Base-by-base conservation (phyloP, 192 early-diverging fungal species). In the Linnemannia zychae region DNA sequence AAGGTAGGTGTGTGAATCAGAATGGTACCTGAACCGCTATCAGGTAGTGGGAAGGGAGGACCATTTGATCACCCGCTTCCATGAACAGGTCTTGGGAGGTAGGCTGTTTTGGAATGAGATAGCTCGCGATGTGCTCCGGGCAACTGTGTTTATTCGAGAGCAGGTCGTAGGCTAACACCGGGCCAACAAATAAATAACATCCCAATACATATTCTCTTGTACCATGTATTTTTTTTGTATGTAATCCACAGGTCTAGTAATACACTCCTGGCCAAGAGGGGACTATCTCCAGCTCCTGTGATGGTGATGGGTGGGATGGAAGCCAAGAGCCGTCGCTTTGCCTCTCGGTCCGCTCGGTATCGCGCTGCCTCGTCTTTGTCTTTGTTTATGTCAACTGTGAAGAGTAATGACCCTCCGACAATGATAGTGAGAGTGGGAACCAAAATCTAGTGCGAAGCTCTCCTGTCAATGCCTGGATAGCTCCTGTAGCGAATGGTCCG, bases 401-500 rank as follows among this genome's bases (percentile, higher is more conserved):
- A 74, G 36, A 93, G 82, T 16, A 93, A 17, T 2, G 76, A n/a
- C 2, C 88, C 87, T 6, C 91, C 89, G 0, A 88, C 66, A 16
- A 87, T 31, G 17, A 94, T 18, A 88, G 67, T 16, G 75, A 86
- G n/a, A 92, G 38, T 6, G 91, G 81, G 74, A 91, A 94, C 74
- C 74, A 80, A 74, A 90, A 90, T 11, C 90, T 87, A 65, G 82
- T 78, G 13, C 92, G 72, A 40, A 91, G 75, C 36, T 87, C 88
- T 38, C 89, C 91, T 2, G 90, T 89, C 22, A 72, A 53, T 22
- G 90, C 78, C 9, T 87, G 87, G 70, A 96, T 94, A 31, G 89
- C 91, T 18, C 88, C 94, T n/a, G 93, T 93, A 33, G 95, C 88
- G 65, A 96, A 88, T 11, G 95, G 94, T 2, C 95, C 95, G 16